A percentile compares a stretch with the other conserved stretches of the same genome.
Conservation (phyloP, 2,329 filamentous ascomycete genomes). For the Pseudogymnoascus sp. region DNA sequence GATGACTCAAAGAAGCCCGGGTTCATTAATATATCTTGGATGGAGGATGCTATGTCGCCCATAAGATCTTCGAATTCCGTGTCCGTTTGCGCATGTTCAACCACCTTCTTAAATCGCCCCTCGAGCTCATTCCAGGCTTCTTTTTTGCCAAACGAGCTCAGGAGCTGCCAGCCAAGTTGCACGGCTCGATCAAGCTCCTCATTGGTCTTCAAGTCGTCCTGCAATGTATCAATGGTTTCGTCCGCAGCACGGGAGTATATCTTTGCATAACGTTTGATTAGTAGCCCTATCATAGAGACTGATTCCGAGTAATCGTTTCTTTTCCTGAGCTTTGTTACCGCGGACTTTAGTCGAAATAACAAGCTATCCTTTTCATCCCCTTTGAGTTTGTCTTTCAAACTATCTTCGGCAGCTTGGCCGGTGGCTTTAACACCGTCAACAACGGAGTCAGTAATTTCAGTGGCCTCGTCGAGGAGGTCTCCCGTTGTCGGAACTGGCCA, state of each 20-base stretch:
- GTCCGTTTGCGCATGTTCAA: slow-evolving; percentile 68
- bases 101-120: slow-evolving; percentile 58
- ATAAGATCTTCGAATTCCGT: slow-evolving; percentile 77
- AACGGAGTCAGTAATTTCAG: slow-evolving; percentile 41
- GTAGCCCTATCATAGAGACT: slow-evolving; percentile 66
- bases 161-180: slow-evolving; percentile 70
- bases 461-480: slow-evolving; percentile 53
- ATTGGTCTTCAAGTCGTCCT: slow-evolving; percentile 68
- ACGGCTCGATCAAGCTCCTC: slow-evolving; percentile 67
- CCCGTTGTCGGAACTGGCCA: slow-evolving; percentile 48
- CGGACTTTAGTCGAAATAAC: slow-evolving; percentile 66
- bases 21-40: slow-evolving; percentile 78
- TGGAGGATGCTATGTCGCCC: slow-evolving; percentile 61
- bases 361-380: slow-evolving; percentile 69
- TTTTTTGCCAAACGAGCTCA: slow-evolving; percentile 71
- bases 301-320: slow-evolving; percentile 80
- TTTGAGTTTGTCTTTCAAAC: slow-evolving; percentile 64
- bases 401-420: slow-evolving; percentile 55
- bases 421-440: slow-evolving; percentile 40
- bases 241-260: slow-evolving; percentile 69
- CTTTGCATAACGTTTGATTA: slow-evolving; percentile 72
- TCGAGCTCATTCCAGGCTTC: slow-evolving; percentile 72
- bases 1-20: slow-evolving; percentile 77
- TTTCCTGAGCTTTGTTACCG: slow-evolving; percentile 65
- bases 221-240: slow-evolving; percentile 57